Evolutionary conservation across 192 early-diverging fungal genomes (phyloP).

Genomic region (Backusella morwellensis): DNA sequence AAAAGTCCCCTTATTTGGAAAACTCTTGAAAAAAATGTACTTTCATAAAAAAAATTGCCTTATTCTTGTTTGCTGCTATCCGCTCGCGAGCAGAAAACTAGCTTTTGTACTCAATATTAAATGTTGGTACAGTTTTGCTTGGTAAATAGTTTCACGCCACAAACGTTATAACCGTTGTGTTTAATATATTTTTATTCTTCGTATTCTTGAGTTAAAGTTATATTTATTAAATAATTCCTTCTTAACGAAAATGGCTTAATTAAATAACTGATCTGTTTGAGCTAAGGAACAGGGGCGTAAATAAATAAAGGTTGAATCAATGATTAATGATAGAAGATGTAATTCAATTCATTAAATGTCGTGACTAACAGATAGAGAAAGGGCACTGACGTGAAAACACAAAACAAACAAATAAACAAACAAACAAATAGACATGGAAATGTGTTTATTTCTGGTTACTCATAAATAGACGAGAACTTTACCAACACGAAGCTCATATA

Average conservation of each 20-base stretch:
- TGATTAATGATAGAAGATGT: neutral
- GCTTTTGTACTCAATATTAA: neutral
- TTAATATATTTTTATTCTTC: neutral
- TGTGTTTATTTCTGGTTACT: neutral
- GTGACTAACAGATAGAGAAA: neutral
- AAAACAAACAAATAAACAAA: neutral
- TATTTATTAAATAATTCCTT: neutral
- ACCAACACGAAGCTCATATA: neutral
- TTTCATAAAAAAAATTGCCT: too few species aligned
- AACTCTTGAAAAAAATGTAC: neutral
- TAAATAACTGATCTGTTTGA: neutral
- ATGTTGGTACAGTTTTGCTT: neutral
- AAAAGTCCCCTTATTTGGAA: neutral
- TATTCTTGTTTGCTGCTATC: too few species aligned
- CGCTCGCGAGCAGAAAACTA: neutral
- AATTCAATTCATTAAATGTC: neutral
- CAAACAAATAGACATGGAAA: neutral
- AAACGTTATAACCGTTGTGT: neutral
- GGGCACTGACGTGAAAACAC: neutral
- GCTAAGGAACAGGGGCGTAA: neutral
- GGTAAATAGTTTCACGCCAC: neutral
- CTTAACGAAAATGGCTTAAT: neutral
- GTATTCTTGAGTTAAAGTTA: neutral
- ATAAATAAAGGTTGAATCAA: neutral
- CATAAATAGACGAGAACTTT: too few species aligned